Evolutionary conservation across 1,284 basidiomycete genomes (phyloP).

Genomic region (Austropuccinia psidii): DNA sequence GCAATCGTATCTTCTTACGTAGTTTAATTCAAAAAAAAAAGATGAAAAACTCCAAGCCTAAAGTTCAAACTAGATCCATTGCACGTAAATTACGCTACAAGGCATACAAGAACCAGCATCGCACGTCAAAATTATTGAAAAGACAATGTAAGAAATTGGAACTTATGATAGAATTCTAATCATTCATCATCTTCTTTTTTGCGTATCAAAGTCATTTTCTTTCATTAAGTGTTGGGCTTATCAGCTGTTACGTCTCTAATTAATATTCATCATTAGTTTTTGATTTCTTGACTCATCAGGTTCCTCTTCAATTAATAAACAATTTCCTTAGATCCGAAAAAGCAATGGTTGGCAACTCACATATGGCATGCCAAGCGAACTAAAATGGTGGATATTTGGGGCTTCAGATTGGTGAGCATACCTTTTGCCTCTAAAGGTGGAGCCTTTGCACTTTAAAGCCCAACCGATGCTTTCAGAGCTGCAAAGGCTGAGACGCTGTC

Average conservation of each 20-base stretch:
- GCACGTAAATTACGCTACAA: slow-evolving; percentile 24
- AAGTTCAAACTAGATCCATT: slow-evolving; percentile 7
- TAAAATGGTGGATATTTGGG: slow-evolving; percentile 84
- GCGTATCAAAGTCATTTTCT: neutral
- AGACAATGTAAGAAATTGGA: slow-evolving; percentile 25
- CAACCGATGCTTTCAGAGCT: neutral
- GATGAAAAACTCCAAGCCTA: slow-evolving; percentile 24
- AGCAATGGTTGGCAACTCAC: slow-evolving; percentile 85
- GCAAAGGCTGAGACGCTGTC: neutral
- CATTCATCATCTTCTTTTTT: neutral
- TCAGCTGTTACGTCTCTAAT: too few species aligned
- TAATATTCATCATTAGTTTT: too few species aligned
- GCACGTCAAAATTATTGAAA: slow-evolving; percentile 4
- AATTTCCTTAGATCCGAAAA: slow-evolving; percentile 51
- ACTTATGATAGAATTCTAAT: too few species aligned
- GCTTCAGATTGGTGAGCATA: slow-evolving; percentile 62
- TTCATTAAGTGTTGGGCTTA: too few species aligned
- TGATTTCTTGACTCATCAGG: too few species aligned
- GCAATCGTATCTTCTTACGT: neutral
- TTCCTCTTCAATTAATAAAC: neutral
- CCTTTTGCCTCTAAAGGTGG: too few species aligned
- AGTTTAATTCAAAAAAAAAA: neutral
- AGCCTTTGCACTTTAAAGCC: neutral
- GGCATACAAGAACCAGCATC: neutral
- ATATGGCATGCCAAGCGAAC: slow-evolving; percentile 90